Percentiles rank a stretch among this genome's conserved stretches.
Evolutionary conservation across 1,139 yeast genomes (phyloP).

Genomic region (Kurtzmaniella quercitrusa): DNA sequence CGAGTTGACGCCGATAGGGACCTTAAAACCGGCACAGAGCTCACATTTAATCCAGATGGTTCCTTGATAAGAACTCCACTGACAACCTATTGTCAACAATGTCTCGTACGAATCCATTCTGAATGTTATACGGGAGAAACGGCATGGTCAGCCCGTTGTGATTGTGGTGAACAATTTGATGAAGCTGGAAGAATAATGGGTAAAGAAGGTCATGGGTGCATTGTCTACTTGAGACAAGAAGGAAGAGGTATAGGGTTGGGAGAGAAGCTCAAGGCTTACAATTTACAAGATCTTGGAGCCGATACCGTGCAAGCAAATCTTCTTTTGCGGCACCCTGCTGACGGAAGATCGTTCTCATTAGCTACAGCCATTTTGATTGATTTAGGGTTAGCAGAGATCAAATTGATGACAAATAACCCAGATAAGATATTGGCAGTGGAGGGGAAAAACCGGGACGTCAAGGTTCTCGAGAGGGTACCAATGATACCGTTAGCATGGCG

Average conservation of each 20-base stretch:
- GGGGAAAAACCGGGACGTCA: slow-evolving; percentile 66
- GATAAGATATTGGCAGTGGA: slow-evolving; percentile 94
- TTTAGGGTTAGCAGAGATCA: slow-evolving; percentile 68
- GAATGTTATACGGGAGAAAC: slow-evolving; percentile 99
- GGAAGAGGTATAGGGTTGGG: slow-evolving; percentile 98
- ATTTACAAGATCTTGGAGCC: slow-evolving; percentile 95
- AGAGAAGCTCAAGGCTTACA: slow-evolving; percentile 94
- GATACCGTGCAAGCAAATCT: slow-evolving; percentile 97
- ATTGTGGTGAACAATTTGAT: slow-evolving; percentile 98
- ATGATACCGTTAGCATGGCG: slow-evolving; percentile 96
- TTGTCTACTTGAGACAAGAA: slow-evolving; percentile 93
- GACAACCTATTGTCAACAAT: slow-evolving; percentile 47
- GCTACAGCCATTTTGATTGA: slow-evolving; percentile 92
- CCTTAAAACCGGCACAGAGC: slow-evolving; percentile 31
- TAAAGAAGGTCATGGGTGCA: slow-evolving; percentile 80
- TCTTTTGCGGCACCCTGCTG: slow-evolving; percentile 92
- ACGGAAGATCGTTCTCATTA: slow-evolving; percentile 84
- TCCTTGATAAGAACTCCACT: slow-evolving; percentile 38
- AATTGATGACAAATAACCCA: slow-evolving; percentile 89
- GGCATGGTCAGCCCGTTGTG: slow-evolving; percentile 98
- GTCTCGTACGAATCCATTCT: slow-evolving; percentile 72
- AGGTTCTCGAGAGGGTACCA: slow-evolving; percentile 83
- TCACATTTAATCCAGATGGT: slow-evolving; percentile 51
- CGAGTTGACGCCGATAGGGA: slow-evolving; percentile 67
- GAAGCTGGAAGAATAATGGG: slow-evolving; percentile 97